Evolutionary conservation across 2,329 filamentous ascomycete species (phyloP), one percentile per base, ranked within the genome.

Genomic region (Fusarium liriodendri): DNA sequence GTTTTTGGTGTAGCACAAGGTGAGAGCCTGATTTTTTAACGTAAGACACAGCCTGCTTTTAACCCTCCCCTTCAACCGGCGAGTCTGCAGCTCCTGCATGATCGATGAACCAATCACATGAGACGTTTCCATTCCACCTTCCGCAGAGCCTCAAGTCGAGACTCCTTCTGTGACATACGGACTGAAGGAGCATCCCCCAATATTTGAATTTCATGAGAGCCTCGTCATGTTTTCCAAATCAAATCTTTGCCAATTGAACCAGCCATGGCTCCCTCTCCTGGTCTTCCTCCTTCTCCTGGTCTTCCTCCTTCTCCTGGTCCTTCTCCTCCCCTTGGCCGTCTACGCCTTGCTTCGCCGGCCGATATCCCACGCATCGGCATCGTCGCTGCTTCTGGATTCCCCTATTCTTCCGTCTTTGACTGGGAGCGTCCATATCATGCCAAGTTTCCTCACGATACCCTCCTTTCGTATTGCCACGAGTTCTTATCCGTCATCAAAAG

Each of bases 401-500:
- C 47, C 14, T 57, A 66, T 22, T 55, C 64, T 6, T 42, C 42
- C 20, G 47, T 62, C 22, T 55, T 57, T 35, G 33, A n/a, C 32
- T 66, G 64, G 64, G 64, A 66, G 35, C 57, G 58, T 37, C 58
- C 42, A 14, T 20, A 45, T 35, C 64, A 66, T 29, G 11, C 33
- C 22, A 2, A 62, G 16, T 66, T 38, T 37, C 58, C 64, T n/a
- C 29, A 62, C n/a, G 57, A 61, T 32, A 66, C 58, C 25, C 25
- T 66, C n/a, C 32, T 42, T 6, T 62, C 58, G 10, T 62, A 62
- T 45, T 35, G 37, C n/a, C 33, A 55, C 14, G 57, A 52, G 27
- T 45, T 67, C n/a, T 8, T 22, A 3, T 25, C 40, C 16, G 25
- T 18, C 47, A 37, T 67, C 25, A 20, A 22, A 13, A 57, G 35